A percentile compares a stretch with the other conserved stretches of the same genome.
Evolutionary conservation across 495 filamentous ascomycete species (phyloP).

Genomic region (Xylaria castorea): DNA sequence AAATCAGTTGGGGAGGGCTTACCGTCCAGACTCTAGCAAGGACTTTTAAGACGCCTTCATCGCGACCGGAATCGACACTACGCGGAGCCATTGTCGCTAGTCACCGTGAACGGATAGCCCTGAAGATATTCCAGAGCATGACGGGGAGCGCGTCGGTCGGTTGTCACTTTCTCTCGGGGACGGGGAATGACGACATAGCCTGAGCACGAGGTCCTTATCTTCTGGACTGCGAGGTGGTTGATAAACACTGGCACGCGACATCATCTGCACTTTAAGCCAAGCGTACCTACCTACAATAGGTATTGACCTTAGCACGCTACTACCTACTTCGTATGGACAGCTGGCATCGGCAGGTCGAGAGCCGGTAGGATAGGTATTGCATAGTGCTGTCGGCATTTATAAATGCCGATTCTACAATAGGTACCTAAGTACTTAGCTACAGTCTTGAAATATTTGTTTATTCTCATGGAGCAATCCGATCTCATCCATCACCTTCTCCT

Average conservation of each 20-base stretch:
- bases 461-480: not conserved
- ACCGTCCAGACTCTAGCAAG: slow-evolving; percentile 60
- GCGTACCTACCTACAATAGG: too few species aligned
- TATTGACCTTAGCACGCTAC: not conserved
- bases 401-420: not conserved
- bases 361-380: not conserved
- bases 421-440: not conserved
- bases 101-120: slow-evolving; percentile 52
- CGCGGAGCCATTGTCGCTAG: slow-evolving; percentile 48
- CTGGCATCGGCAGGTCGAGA: not conserved
- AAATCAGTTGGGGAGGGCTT: slow-evolving; percentile 25
- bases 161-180: not conserved
- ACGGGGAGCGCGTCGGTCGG: slow-evolving; percentile 11
- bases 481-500: not conserved
- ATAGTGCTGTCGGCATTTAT: not conserved
- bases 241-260: slow-evolving; percentile 19
- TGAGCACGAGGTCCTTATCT: slow-evolving; percentile 3
- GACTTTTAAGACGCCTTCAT: slow-evolving; percentile 45
- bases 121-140: slow-evolving; percentile 44
- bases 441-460: not conserved
- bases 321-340: not conserved
- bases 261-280: not conserved
- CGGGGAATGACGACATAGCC: slow-evolving; percentile 8
- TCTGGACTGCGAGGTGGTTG: not conserved
- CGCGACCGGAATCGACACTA: slow-evolving; percentile 30